Base-by-base conservation (phyloP, 768 basidiomycete species). In the Lepiota brunneoincarnata region DNA sequence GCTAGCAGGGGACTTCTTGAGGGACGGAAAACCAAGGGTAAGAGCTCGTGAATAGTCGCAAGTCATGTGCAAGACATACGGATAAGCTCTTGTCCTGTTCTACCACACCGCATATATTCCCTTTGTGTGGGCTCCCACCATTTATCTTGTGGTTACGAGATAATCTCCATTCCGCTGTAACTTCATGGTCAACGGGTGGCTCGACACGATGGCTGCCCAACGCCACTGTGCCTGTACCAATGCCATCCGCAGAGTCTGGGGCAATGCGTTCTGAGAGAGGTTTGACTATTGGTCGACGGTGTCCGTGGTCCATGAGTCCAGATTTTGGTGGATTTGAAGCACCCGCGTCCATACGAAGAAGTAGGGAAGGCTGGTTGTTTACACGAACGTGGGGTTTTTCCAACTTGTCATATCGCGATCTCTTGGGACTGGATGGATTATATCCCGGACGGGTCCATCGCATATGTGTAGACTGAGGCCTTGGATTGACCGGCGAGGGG, bases 361-460 rank as follows among this genome's bases (percentile, higher is more conserved):
- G 52, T 12, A 46, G 28, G 24, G 52, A 36, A 9, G 37, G 44
- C 7, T 41, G 35, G 21, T 31, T 38, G 14, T 41, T 46, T 12
- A 46, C 31, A 39, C n/a, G 38, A 14, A 37, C 18, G 21, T 12
- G 31, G 10, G 45, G 34, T 18, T 15, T 26, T 2, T 15, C 4
- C 15, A 7, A 12, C 31, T 10, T 35, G 12, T 47, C 45, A 6
- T 14, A 1, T 1, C 21, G 39, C 14, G 24, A 18, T 14, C 23
- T 26, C 23, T 42, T 41, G 24, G 44, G 44, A 17, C 17, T 28
- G 18, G 38, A 20, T 7, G 45, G 28, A 10, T 59, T 42, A 36
- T 56, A 57, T 12, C 59, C 59, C n/a, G 64, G 59, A 40, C 62
- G 60, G 15, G 55, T 43, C 64, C 64, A 65, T 4, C 52, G 26